Evolutionary conservation across 2,329 filamentous ascomycete genomes (phyloP).

Genomic region (Aspergillus awamori): DNA sequence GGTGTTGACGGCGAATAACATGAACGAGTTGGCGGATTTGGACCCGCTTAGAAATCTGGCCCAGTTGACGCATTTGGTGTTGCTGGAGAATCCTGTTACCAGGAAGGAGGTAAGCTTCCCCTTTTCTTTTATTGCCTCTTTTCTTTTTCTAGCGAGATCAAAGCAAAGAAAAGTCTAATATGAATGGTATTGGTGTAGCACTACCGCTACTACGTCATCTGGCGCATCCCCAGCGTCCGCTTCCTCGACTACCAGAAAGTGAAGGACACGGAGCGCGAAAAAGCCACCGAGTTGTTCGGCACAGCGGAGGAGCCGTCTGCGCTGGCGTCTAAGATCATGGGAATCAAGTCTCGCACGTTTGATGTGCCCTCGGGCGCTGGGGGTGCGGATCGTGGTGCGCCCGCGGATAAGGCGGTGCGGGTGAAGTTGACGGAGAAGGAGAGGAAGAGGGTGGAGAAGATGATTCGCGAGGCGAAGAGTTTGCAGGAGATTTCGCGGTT

Average conservation of each 20-base stretch:
- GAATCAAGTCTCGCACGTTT: slow-evolving; percentile 77
- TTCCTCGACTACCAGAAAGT: slow-evolving; percentile 95
- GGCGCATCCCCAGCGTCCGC: slow-evolving; percentile 78
- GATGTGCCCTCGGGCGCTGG: slow-evolving; percentile 52
- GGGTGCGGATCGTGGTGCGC: slow-evolving; percentile 43
- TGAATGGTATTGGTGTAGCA: slow-evolving; percentile 56
- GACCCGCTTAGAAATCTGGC: slow-evolving; percentile 73
- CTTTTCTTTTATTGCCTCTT: neutral
- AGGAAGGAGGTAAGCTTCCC: slow-evolving; percentile 76
- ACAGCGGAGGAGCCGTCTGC: slow-evolving; percentile 74
- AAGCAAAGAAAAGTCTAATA: neutral
- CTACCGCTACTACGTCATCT: slow-evolving; percentile 90
- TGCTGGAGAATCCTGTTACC: slow-evolving; percentile 86
- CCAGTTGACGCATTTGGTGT: slow-evolving; percentile 74
- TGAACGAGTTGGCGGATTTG: slow-evolving; percentile 82
- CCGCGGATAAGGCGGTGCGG: slow-evolving; percentile 66
- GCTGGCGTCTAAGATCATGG: slow-evolving; percentile 81
- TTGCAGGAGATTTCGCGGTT: slow-evolving; percentile 85
- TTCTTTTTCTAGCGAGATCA: neutral
- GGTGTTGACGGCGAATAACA: slow-evolving; percentile 79
- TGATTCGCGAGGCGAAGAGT: slow-evolving; percentile 86
- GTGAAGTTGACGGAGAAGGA: slow-evolving; percentile 88
- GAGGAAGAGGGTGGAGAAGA: slow-evolving; percentile 78
- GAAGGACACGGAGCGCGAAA: slow-evolving; percentile 77
- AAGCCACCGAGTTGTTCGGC: slow-evolving; percentile 81